These are phyloP conservation scores for rapeseed (Brassica napus) DNA, from an alignment of 345 rosid genomes.

Conservation along the genomic window Da-Ae NC_063441.1:12243001-12243500, in stretches of 20 bases:
- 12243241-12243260: constrained; percentile 8
- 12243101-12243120: constrained; percentile 99
- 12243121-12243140: constrained; percentile 67
- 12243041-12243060: constrained; percentile 47
- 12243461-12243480: constrained; percentile 99
- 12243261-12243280: constrained; percentile 20
- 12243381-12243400: constrained; percentile 4
- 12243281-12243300: neutral
- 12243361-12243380: constrained; percentile 14
- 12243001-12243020: constrained; percentile 53
- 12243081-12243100: constrained; percentile 97
- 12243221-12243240: constrained; percentile 16
- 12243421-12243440: constrained; percentile 44
- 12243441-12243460: constrained; percentile 50
- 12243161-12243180: constrained; percentile 73
- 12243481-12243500: constrained; percentile 99
- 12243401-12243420: constrained; percentile 12
- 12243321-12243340: constrained; percentile 55
- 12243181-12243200: constrained; percentile 46
- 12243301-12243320: constrained; percentile 11
- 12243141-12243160: constrained; percentile 95
- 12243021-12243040: constrained; percentile 47
- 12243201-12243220: constrained; percentile 32
- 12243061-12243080: constrained; percentile 61
- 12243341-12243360: constrained; percentile 21